These are phyloP conservation scores for Suhomyces chickasaworum DNA, from an alignment of 1,139 yeast species.

Conservation along the genomic window DNA sequence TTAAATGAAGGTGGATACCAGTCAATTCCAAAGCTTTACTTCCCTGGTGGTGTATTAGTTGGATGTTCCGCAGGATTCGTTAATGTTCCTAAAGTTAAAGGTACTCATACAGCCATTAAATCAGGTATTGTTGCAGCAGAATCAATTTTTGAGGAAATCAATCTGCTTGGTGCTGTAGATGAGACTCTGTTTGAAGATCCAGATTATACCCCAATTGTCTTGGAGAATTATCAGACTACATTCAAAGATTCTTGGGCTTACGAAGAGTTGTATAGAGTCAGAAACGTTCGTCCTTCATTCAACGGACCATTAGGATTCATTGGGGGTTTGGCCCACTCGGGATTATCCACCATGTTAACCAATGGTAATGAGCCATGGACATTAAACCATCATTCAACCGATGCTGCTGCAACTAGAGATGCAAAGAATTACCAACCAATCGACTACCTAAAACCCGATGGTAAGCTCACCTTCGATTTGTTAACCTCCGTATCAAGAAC, in stretches of 20 bases:
- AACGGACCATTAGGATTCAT: conserved; percentile 66
- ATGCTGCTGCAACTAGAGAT: conserved; percentile 66
- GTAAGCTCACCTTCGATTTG: conserved; percentile 82
- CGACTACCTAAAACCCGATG: conserved; percentile 93
- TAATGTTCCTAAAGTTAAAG: conserved; percentile 96
- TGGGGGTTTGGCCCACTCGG: conserved; percentile 85
- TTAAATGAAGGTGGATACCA: conserved; percentile 95
- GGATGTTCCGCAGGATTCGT: conserved; percentile 97
- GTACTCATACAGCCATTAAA: conserved; percentile 97
- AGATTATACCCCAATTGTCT: conserved; percentile 46
- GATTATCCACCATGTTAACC: conserved; percentile 76
- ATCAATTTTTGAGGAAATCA: conserved; percentile 60
- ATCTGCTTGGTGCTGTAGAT: conserved; percentile 51
- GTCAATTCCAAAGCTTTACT: conserved; percentile 81
- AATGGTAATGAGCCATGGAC: conserved; percentile 90
- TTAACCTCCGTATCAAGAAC: conserved; percentile 92
- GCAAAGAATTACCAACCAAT: conserved; percentile 71
- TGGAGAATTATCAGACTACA: conserved; percentile 60
- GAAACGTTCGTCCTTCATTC: conserved; percentile 92
- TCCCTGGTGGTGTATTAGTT: conserved; percentile 94
- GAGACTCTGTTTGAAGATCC: conserved; percentile 45
- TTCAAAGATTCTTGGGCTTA: conserved; percentile 82
- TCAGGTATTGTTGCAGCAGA: conserved; percentile 96
- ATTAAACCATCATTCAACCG: conserved; percentile 67
- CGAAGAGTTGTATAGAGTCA: conserved; percentile 75